Evolutionary conservation across 768 basidiomycete species (phyloP).

Genomic region (Lactarius hatsudake): DNA sequence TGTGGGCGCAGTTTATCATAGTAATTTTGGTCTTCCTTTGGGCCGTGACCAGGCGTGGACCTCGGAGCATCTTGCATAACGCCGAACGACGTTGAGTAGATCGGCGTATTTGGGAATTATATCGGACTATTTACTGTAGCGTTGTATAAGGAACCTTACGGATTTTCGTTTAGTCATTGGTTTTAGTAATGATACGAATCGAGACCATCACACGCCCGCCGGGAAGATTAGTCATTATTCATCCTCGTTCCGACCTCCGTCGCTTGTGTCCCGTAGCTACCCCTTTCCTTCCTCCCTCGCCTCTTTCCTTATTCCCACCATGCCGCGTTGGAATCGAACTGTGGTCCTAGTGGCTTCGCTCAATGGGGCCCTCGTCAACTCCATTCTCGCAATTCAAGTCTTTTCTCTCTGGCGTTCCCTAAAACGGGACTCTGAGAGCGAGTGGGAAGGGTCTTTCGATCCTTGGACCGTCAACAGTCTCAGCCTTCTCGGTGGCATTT

Average conservation of each 20-base stretch:
- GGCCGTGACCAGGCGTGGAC: conserved; percentile 76
- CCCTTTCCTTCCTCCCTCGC: background rate
- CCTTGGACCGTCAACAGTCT: conserved; percentile 42
- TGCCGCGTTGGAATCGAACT: conserved; percentile 35
- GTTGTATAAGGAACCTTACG: background rate
- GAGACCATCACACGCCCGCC: too few species aligned
- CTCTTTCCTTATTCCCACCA: background rate
- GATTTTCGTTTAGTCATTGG: too few species aligned
- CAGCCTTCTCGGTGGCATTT: conserved; percentile 56
- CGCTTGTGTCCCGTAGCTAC: background rate
- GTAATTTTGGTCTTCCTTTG: conserved; percentile 76
- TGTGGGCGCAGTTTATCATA: conserved; percentile 79
- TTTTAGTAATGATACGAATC: background rate
- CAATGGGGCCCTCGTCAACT: conserved; percentile 42
- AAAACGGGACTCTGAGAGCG: conserved; percentile 46
- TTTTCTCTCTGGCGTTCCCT: conserved; percentile 45
- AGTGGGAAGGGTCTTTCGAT: conserved; percentile 47
- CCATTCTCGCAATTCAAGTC: conserved; percentile 41
- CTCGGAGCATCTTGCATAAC: conserved; percentile 61
- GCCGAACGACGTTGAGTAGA: conserved; percentile 32
- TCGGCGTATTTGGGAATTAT: background rate
- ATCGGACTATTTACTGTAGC: background rate
- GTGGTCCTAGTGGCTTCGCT: conserved; percentile 39
- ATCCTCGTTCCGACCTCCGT: background rate
- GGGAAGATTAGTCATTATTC: background rate